Evolutionary conservation across 495 filamentous ascomycete species (phyloP), one percentile per base, ranked within the genome.

Genomic region (Talaromyces nanjingensis): DNA sequence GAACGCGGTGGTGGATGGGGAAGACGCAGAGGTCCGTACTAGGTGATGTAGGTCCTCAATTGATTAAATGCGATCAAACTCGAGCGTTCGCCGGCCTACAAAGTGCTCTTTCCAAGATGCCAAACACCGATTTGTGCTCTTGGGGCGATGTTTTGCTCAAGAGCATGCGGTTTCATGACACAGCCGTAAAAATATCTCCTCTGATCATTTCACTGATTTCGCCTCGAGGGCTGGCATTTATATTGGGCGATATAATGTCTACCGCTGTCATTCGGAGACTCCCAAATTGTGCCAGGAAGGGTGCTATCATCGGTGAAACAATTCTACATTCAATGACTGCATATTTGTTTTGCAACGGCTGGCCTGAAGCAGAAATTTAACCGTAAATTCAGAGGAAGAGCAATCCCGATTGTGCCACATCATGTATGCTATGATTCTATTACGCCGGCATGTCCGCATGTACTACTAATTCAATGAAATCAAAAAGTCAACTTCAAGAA

Each of bases 11-110:
- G 72, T 24, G 68, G 71, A 55, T 71, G 74, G 53, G 75, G 80
- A 45, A 75, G 77, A 9, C 73, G 77, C 65, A 77, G 77, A 73
- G 74, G 71, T 49, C 78, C 78, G 7, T 81, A 81, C 14, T 64
- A 59, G 6, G 42, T 45, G 6, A 49, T 22, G 6, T n/a, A 7
- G 18, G n/a, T n/a, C 14, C 11, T 18, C 45, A 8, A 20, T 49
- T 3, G 33, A 37, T 37, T 33, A 25, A 33, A 16, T 4, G 54
- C 6, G 14, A 16, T 37, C 37, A 42, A 42, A 4, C 9, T 42
- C 0, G 37, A 42, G 11, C 37, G 37, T 42, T 42, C 37, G 14
- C 14, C 33, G 1, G 14, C 37, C 0, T 42, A 42, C 37, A 42
- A 42, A 42, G 37, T 5, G 14, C 37, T 42, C 14, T 42, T 42